Percentiles rank a stretch among this genome's conserved stretches.
These are phyloP conservation scores for Clarkia xantiana DNA, from an alignment of 345 rosid species.

Conservation along the genomic window DNA sequence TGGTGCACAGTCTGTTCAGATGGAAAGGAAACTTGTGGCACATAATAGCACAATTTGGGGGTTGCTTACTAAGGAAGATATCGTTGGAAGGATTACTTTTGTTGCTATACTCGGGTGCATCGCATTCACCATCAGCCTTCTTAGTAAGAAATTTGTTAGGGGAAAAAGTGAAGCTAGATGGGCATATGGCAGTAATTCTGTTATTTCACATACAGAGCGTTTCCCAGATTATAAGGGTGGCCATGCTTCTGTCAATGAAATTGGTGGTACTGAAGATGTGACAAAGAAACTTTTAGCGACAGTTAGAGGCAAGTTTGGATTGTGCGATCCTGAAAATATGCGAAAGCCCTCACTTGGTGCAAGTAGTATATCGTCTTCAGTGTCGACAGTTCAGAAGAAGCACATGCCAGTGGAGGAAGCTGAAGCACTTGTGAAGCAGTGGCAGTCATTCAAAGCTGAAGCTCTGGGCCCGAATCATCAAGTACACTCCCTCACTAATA, in stretches of 20 bases:
- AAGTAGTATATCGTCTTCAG: constrained; percentile 26
- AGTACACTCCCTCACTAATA: constrained; percentile 41
- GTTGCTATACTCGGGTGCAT: constrained; percentile 47
- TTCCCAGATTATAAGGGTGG: constrained; percentile 14
- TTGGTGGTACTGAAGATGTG: constrained; percentile 27
- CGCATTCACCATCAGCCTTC: constrained; percentile 35
- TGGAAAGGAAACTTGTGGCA: constrained; percentile 45
- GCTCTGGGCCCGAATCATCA: constrained; percentile 77
- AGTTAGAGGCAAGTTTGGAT: constrained; percentile 27
- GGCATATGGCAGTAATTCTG: constrained; percentile 24
- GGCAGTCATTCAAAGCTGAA: constrained; percentile 88
- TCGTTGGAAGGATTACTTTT: constrained; percentile 30
- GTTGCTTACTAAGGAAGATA: constrained; percentile 32
- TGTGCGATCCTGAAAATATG: constrained; percentile 18
- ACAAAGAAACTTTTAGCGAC: constrained; percentile 34
- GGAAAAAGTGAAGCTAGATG: constrained; percentile 21
- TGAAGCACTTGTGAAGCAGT: constrained; percentile 72
- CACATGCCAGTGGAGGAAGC: constrained; percentile 78
- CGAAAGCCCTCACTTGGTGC: constrained; percentile 27
- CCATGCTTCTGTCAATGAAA: constrained; percentile 15
- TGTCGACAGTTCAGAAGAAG: constrained; percentile 24
- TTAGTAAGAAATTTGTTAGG: constrained; percentile 23
- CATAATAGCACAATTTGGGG: constrained; percentile 34
- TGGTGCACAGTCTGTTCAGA: constrained; percentile 37
- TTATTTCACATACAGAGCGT: constrained; percentile 23